Base-by-base conservation (phyloP, 2,329 filamentous ascomycete species). In the Rhynchosporium secalis region DNA sequence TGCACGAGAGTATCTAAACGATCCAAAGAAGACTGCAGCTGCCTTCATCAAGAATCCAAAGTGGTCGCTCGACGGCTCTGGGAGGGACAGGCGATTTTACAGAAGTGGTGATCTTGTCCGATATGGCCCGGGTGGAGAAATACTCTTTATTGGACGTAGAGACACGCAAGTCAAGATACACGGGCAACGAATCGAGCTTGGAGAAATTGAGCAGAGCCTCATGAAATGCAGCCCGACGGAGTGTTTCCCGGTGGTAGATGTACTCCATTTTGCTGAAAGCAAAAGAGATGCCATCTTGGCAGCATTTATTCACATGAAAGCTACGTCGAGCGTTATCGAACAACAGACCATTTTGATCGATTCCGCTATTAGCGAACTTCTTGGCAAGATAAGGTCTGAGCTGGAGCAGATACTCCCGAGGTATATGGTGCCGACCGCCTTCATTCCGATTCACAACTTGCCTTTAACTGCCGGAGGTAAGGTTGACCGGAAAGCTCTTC, bases 161-260 rank as follows among this genome's bases (percentile, higher is more conserved):
- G 87, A 89, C 68, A 82, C 81, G 29, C 86, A 86, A 71, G 82
- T 87, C 60, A 90, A 90, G 43, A 41, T 69, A 15, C 59, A 64
- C 6, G 67, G 67, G 3, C 67, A 68, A 43, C 49, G 67, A 15
- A 60, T 69, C 28, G 67, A 69, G 57, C 55, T 69, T 15, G 65
- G 61, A 10, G 67, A 67, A 26, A 61, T 69, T 3, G 67, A 69
- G 41, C 61, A 56, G 13, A 56, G 12, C n/a, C 38, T 56, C 3
- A 65, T 38, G 62, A 65, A n/a, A 48, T 74, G 72, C 2, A 71
- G 70, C 9, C 52, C 52, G 29, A 13, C 38, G 26, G 13, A 56
- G 2, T 45, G 12, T 15, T 56, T 43, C 8, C 38, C 52, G 3
- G 38, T 45, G 6, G 52, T 56, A 10, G 52, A 56, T 15, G 36